A percentile compares a stretch with the other conserved stretches of the same genome.
These are phyloP conservation scores for Phanerochaete carnosa DNA, from an alignment of 768 basidiomycete genomes.

Conservation along the genomic window DNA sequence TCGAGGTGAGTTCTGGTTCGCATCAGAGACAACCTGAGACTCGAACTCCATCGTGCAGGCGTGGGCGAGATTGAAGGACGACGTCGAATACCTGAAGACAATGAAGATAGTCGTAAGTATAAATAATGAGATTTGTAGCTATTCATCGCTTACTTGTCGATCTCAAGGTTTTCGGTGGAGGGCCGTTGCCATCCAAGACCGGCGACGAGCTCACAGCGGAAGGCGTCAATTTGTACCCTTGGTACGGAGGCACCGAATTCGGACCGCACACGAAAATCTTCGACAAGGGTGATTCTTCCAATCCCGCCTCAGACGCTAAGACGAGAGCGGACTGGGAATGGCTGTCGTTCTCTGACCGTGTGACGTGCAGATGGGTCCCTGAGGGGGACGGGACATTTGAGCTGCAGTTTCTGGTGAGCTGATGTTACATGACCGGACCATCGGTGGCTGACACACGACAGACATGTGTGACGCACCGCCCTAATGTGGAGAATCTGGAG, in stretches of 20 bases:
- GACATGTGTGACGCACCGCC: too few species aligned
- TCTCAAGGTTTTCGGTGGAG: constrained; percentile 5
- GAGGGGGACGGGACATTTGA: constrained; percentile 32
- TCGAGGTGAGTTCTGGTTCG: constrained; percentile 23
- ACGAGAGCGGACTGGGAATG: constrained; percentile 23
- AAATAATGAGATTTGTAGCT: background rate
- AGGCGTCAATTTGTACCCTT: background rate
- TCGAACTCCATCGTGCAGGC: background rate
- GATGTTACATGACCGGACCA: too few species aligned
- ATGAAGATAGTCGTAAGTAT: background rate
- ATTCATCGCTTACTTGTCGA: background rate
- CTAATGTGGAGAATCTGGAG: constrained; percentile 9
- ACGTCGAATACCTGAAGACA: background rate
- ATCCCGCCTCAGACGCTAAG: constrained; percentile 32
- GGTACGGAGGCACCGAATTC: constrained; percentile 8
- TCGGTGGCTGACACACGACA: too few species aligned
- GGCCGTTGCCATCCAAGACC: background rate
- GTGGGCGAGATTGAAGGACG: background rate
- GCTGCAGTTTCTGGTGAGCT: constrained; percentile 34
- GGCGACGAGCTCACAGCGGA: constrained; percentile 1
- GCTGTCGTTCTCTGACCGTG: constrained; percentile 21
- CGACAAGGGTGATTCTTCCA: background rate
- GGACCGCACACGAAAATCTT: background rate
- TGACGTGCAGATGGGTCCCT: constrained; percentile 24
- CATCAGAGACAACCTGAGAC: background rate